Evolutionary conservation across 805 yeast species (phyloP), one percentile per base, ranked within the genome.

Genomic region (Kazachstania bromeliacearum): DNA sequence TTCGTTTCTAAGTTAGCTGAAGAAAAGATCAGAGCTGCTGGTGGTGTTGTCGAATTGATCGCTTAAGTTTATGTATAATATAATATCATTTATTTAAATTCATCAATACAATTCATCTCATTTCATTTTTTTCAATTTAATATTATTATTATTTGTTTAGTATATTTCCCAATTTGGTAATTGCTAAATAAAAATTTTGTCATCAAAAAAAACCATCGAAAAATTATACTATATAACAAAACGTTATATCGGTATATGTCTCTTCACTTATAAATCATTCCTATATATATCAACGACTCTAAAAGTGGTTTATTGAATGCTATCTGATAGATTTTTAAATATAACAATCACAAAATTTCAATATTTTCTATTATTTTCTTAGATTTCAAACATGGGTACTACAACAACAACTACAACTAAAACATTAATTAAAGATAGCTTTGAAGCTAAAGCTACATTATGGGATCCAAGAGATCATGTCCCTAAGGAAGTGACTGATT

Each of bases 41-140:
- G 99, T 76, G 99, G 99, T 84, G 98, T 84, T 67, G 94, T 92
- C 70, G 98, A 92, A 79, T 84, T 92, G 68, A 73, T 92, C 69
- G 99, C 98, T 73, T 92, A 85, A 82, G 51, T 59, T 40, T 31
- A 37, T 37, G 42, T 29, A 37, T 28, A 30, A 15, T 15, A 23
- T 26, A 44, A 41, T 47, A 46, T 23, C 7, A 25, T 18, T 19
- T 29, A 14, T 22, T 17, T 22, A 26, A 5, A 30, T 32, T 32
- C 25, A 12, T 22, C 25, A 22, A 12, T 22, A 22, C 12, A 12
- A 22, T 8, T 8, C 12, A 12, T 8, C 25, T 8, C 8, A 22
- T 22, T 22, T 22, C 25, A 22, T 22, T 22, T 8, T 8, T 22
- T 12, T 8, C 10, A 22, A 12, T 22, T 8, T 8, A 8, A 8